Evolutionary conservation across 2,329 filamentous ascomycete genomes (phyloP).

Genomic region (Diaporthe vaccinii): DNA sequence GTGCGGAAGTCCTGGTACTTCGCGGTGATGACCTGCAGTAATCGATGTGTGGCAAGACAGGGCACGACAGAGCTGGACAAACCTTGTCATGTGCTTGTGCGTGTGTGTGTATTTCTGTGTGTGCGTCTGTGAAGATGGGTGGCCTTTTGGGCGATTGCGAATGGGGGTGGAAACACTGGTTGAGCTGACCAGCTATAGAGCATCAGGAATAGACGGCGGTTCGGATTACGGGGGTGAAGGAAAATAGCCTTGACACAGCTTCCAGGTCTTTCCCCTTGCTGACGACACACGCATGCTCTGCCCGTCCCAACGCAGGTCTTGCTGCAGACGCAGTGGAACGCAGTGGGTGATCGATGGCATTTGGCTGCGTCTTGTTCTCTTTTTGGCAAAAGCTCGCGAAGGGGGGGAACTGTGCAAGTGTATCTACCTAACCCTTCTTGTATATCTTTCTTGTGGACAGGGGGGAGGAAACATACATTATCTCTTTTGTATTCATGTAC

Average conservation of each 20-base stretch:
- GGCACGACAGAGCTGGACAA: slow-evolving; percentile 18
- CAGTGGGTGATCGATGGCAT: neutral
- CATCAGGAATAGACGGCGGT: slow-evolving; percentile 32
- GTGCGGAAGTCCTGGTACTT: slow-evolving; percentile 12
- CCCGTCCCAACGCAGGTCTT: neutral
- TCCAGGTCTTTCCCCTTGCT: neutral
- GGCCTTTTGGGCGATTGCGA: neutral
- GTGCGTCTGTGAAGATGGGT: slow-evolving; percentile 4
- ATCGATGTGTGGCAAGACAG: slow-evolving; percentile 21
- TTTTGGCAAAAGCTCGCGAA: neutral
- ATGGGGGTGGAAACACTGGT: neutral
- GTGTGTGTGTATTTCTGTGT: slow-evolving; percentile 7
- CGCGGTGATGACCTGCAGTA: slow-evolving; percentile 20
- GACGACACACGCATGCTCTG: neutral
- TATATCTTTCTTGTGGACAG: slow-evolving; percentile 11
- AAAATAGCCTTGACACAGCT: neutral
- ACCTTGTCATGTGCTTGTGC: neutral
- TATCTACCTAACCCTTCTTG: slow-evolving; percentile 24
- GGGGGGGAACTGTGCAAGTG: neutral
- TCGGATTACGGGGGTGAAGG: slow-evolving; percentile 1
- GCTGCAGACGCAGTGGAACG: slow-evolving; percentile 12
- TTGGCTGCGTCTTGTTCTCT: neutral
- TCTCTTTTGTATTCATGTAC: slow-evolving; percentile 36
- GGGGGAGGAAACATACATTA: neutral
- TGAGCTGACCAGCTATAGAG: slow-evolving; percentile 30